phyloP scores from a whole-genome alignment of 2,329 filamentous ascomycete species.

The Myriosclerotinia curreyana region DNA sequence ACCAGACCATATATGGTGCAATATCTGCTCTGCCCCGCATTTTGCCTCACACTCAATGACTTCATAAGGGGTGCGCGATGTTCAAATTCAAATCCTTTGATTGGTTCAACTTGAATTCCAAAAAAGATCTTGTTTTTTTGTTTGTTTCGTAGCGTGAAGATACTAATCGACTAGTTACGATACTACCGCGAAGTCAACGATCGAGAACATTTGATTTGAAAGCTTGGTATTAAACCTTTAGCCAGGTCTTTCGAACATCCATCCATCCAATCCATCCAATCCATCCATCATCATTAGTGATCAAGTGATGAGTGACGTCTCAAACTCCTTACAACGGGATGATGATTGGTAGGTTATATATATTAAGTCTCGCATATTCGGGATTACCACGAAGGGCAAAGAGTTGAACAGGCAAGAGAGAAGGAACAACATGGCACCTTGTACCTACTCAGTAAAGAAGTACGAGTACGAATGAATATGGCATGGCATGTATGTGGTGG shows the following conservation, averaged over 20 bases:
- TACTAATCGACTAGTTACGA: not conserved
- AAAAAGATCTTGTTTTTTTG: not conserved
- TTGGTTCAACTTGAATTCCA: not conserved
- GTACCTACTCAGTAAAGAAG: too few relatives aligned
- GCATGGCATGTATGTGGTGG: too few relatives aligned
- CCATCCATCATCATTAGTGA: too few relatives aligned
- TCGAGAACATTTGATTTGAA: constrained; percentile 14
- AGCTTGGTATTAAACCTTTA: not conserved
- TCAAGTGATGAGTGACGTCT: too few relatives aligned
- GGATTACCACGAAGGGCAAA: too few relatives aligned
- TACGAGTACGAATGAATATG: not conserved
- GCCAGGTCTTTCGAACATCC: too few relatives aligned
- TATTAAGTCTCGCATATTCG: too few relatives aligned
- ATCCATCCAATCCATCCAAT: too few relatives aligned
- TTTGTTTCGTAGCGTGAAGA: not conserved
- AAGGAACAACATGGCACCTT: too few relatives aligned
- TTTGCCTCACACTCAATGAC: constrained; percentile 7
- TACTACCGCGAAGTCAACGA: not conserved
- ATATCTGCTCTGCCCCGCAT: not conserved
- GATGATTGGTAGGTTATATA: too few relatives aligned
- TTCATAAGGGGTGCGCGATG: not conserved
- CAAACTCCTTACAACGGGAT: too few relatives aligned
- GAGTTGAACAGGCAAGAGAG: too few relatives aligned
- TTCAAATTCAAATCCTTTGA: constrained; percentile 3
- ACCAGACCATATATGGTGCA: constrained; percentile 4